Percentiles rank a stretch among this genome's conserved stretches.
These are phyloP conservation scores for Fusarium citri DNA, from an alignment of 2,329 filamentous ascomycete genomes.

Conservation along the genomic window DNA sequence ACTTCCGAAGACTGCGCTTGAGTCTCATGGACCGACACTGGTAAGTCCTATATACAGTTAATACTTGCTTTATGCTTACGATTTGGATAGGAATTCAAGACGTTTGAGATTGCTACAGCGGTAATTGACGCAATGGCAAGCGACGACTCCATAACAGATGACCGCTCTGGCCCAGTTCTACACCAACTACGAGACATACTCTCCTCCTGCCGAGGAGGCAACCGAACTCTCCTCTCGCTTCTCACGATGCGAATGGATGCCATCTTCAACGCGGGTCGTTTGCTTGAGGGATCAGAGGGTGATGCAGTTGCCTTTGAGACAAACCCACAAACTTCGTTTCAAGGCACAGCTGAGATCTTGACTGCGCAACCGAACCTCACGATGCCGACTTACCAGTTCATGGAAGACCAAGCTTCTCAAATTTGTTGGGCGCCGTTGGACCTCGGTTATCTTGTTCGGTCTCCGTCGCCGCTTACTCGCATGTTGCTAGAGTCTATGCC, in stretches of 20 bases:
- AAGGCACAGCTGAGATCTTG: constrained; percentile 30
- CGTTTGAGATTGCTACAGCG: constrained; percentile 59
- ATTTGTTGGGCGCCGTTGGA: constrained; percentile 45
- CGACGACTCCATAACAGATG: constrained; percentile 36
- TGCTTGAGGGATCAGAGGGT: constrained; percentile 20
- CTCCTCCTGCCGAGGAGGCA: constrained; percentile 57
- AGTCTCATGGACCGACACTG: constrained; percentile 62
- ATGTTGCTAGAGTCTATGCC: constrained; percentile 45
- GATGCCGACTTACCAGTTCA: constrained; percentile 45
- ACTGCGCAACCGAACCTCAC: constrained; percentile 32
- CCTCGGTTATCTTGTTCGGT: constrained; percentile 43
- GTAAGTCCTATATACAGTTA: constrained; percentile 17
- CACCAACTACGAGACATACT: constrained; percentile 54
- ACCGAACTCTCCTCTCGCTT: constrained; percentile 53
- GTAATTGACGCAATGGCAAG: constrained; percentile 55
- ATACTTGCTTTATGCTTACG: background rate
- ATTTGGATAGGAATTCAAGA: constrained; percentile 54
- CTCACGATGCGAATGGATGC: constrained; percentile 48
- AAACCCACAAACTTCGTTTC: constrained; percentile 25
- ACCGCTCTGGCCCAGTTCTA: constrained; percentile 52
- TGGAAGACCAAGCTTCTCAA: constrained; percentile 43
- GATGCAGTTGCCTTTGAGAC: constrained; percentile 24
- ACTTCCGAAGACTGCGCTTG: constrained; percentile 59
- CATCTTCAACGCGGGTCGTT: constrained; percentile 32
- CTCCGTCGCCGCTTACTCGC: constrained; percentile 44